These are phyloP conservation scores for Phlebopus sp. DNA, from an alignment of 1,284 basidiomycete genomes.

Conservation along the genomic window DNA sequence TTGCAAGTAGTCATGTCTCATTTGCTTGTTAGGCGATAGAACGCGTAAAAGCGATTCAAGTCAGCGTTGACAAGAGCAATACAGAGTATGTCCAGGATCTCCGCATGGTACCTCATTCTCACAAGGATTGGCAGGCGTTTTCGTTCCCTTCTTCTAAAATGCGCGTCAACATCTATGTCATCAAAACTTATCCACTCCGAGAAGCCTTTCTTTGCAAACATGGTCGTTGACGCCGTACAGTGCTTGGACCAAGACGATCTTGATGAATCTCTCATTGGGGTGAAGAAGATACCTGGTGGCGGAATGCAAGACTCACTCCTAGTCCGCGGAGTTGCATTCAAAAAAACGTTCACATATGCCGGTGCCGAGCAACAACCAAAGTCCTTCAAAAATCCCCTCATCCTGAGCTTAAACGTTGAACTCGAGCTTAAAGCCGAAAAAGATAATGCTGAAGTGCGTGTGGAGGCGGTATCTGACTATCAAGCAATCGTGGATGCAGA, in stretches of 20 bases:
- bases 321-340: constrained; percentile 93
- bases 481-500: constrained; percentile 99
- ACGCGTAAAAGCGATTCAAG: constrained; percentile 86
- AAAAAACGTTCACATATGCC: constrained; percentile 99
- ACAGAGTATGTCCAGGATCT: constrained; percentile 62
- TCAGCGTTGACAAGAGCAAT: constrained; percentile 88
- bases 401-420: constrained; percentile 96
- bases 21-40: constrained; percentile 66
- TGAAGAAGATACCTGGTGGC: constrained; percentile 99
- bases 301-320: constrained; percentile 96
- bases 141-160: constrained; percentile 92
- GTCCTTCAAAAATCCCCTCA: constrained; percentile 83
- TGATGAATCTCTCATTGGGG: constrained; percentile 95
- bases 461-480: constrained; percentile 96
- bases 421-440: constrained; percentile 99
- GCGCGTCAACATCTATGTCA: constrained; percentile 98
- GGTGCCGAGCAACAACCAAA: constrained; percentile 99
- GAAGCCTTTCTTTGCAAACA: constrained; percentile 98
- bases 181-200: constrained; percentile 99
- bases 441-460: constrained; percentile 98
- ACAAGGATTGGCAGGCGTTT: constrained; percentile 62
- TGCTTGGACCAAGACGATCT: constrained; percentile 92
- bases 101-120: constrained; percentile 2
- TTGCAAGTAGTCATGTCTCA: constrained; percentile 7
- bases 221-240: constrained; percentile 97